phyloP scores from a whole-genome alignment of 805 yeast genomes.

The Cyberlindnera xylosilytica region DNA sequence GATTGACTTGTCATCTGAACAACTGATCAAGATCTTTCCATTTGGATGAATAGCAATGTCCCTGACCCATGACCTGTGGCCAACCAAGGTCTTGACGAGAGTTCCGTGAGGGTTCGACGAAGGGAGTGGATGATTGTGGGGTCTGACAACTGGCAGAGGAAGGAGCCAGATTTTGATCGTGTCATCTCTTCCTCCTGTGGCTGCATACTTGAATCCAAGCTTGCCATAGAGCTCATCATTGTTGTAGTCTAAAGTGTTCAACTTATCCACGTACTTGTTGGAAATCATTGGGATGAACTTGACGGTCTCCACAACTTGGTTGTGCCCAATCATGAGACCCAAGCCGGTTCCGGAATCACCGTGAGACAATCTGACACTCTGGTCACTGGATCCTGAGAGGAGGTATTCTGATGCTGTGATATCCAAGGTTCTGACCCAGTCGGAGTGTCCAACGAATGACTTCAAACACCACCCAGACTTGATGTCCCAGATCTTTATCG shows the following conservation, averaged over 20 bases:
- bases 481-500: conserved; percentile 65
- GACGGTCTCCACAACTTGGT: conserved; percentile 77
- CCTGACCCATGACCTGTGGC: conserved; percentile 88
- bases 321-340: conserved; percentile 69
- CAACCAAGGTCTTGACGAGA: conserved; percentile 53
- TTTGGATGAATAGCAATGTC: conserved; percentile 69
- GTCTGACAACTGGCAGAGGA: conserved; percentile 60
- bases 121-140: conserved; percentile 56
- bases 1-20: conserved; percentile 76
- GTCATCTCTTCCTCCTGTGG: conserved; percentile 80
- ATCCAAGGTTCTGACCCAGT: conserved; percentile 79
- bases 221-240: conserved; percentile 28
- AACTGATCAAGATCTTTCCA: conserved; percentile 65
- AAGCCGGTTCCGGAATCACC: conserved; percentile 64
- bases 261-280: conserved; percentile 45
- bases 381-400: conserved; percentile 77
- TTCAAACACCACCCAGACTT: conserved; percentile 62
- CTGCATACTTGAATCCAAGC: conserved; percentile 68
- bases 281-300: conserved; percentile 58
- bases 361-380: conserved; percentile 65
- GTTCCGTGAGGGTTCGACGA: conserved; percentile 59
- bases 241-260: conserved; percentile 29
- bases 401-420: conserved; percentile 47
- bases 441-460: conserved; percentile 76
- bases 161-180: conserved; percentile 70